These are phyloP conservation scores for Polygonum aviculare DNA, from an alignment of 148 eudicot genomes.

Conservation along the genomic window DNA sequence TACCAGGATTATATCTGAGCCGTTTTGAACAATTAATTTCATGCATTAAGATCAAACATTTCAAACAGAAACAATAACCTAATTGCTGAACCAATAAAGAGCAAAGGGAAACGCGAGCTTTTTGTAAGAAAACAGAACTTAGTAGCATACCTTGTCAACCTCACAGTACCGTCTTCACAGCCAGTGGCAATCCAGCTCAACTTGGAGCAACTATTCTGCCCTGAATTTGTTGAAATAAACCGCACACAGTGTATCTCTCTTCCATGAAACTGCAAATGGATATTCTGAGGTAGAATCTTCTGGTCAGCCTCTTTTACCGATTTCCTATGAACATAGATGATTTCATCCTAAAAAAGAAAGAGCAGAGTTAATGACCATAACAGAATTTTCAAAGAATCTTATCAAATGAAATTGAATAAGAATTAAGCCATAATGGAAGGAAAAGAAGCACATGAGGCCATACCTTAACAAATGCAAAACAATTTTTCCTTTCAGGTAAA, in stretches of 20 bases:
- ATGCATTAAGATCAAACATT: conserved; percentile 2
- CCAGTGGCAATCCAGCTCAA: conserved; percentile 81
- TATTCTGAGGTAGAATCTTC: conserved; percentile 52
- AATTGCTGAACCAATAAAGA: neutral
- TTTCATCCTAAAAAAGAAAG: conserved; percentile 52
- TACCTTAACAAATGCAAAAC: conserved; percentile 91
- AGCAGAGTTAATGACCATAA: neutral
- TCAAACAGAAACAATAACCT: neutral
- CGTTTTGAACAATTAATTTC: conserved; percentile 1
- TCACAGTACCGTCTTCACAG: conserved; percentile 94
- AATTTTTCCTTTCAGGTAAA: conserved; percentile 57
- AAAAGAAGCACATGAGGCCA: conserved; percentile 10
- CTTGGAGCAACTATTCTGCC: conserved; percentile 19
- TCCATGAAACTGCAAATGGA: conserved; percentile 94
- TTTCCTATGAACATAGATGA: conserved; percentile 55
- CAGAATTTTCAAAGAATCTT: neutral
- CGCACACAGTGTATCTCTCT: conserved; percentile 89
- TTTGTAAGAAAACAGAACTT: neutral
- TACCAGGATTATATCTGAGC: conserved; percentile 52
- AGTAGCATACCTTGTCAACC: conserved; percentile 68
- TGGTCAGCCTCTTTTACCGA: conserved; percentile 34
- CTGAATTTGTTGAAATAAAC: conserved; percentile 39
- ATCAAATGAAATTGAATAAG: neutral
- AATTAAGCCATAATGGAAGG: neutral
- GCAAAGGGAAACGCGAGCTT: neutral